Percentiles rank a stretch among this genome's conserved stretches.
These are phyloP conservation scores for Aspergillus clavatus DNA, from an alignment of 2,329 filamentous ascomycete species.

Conservation along the genomic window DNA sequence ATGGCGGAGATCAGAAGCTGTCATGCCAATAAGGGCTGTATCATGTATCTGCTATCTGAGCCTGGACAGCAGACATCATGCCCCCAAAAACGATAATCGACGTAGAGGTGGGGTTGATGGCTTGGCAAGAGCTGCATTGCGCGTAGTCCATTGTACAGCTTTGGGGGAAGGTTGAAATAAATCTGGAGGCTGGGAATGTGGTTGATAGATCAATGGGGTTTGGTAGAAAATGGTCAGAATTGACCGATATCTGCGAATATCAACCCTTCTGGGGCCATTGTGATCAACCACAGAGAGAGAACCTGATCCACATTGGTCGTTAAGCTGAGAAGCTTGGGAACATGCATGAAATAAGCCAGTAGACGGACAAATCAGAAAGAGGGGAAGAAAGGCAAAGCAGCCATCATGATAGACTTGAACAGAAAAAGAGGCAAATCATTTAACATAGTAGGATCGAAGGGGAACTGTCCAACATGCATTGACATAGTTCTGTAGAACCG, in stretches of 20 bases:
- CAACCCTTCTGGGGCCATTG: not conserved
- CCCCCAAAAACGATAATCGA: constrained; percentile 14
- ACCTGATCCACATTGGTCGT: not conserved
- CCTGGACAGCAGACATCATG: constrained; percentile 14
- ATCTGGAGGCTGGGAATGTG: constrained; percentile 19
- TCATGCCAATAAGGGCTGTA: not conserved
- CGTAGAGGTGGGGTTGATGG: constrained; percentile 19
- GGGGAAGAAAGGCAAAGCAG: not conserved
- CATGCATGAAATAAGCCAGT: not conserved
- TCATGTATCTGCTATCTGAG: not conserved
- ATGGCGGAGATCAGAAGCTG: constrained; percentile 13
- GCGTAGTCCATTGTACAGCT: too few species aligned
- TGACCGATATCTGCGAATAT: too few species aligned
- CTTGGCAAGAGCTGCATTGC: constrained; percentile 16
- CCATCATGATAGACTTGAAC: not conserved
- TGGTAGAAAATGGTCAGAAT: too few species aligned
- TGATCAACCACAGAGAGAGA: not conserved
- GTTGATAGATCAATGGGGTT: constrained; percentile 1
- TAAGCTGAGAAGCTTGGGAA: not conserved
- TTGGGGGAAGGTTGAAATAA: constrained; percentile 15
- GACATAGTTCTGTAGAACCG: not conserved
- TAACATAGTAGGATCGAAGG: not conserved
- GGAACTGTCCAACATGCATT: not conserved
- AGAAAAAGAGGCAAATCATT: not conserved
- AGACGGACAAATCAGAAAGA: not conserved